phyloP scores from a whole-genome alignment of 2,329 filamentous ascomycete species.

The Westerdykella aurantiaca region DNA sequence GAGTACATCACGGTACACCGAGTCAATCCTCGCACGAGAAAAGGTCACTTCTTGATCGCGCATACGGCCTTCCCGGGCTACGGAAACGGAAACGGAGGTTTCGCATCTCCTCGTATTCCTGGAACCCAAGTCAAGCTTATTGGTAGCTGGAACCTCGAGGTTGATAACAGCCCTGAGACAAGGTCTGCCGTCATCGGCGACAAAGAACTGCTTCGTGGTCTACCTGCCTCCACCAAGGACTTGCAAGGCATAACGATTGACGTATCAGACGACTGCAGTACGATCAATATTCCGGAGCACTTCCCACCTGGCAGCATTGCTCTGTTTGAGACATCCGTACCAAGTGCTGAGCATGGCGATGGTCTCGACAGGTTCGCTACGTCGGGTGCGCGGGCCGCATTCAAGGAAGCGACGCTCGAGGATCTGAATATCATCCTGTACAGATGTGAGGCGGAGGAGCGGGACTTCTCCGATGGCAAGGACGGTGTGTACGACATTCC shows the following conservation, averaged over 20 bases:
- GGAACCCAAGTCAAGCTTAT: conserved; percentile 82
- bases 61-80: conserved; percentile 94
- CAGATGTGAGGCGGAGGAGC: conserved; percentile 82
- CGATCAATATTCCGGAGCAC: conserved; percentile 71
- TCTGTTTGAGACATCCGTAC: conserved; percentile 93
- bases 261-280: conserved; percentile 64
- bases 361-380: conserved; percentile 84
- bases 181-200: conserved; percentile 62
- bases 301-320: conserved; percentile 94
- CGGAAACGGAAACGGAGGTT: conserved; percentile 73
- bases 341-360: conserved; percentile 73
- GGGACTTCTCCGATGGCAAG: conserved; percentile 67
- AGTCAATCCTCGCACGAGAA: conserved; percentile 84
- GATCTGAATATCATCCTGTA: conserved; percentile 93
- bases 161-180: conserved; percentile 68
- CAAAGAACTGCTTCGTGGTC: conserved; percentile 65
- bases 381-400: conserved; percentile 71
- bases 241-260: conserved; percentile 70
- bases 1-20: conserved; percentile 96
- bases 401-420: conserved; percentile 65
- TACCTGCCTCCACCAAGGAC: conserved; percentile 76
- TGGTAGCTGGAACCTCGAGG: conserved; percentile 87
- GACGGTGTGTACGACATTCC: conserved; percentile 91
- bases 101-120: conserved; percentile 71
- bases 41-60: conserved; percentile 91